Evolutionary conservation across 257 asterid species (phyloP), one percentile per base, ranked within the genome.

Genomic region (Echium plantagineum): DNA sequence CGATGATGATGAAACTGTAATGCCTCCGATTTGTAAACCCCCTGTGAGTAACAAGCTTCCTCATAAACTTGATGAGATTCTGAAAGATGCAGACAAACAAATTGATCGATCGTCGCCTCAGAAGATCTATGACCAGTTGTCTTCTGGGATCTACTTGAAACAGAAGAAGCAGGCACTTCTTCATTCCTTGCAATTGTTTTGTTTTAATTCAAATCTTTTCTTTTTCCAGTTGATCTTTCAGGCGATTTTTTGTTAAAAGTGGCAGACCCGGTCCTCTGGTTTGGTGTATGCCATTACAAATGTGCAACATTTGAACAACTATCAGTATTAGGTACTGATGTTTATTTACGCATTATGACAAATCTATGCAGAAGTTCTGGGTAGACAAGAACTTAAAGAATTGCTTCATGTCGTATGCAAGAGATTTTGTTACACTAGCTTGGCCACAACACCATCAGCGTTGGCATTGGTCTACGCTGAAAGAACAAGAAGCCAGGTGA

Each of bases 321-420:
- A n/a, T n/a, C n/a, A n/a, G n/a, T n/a, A n/a, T n/a, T n/a, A n/a
- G n/a, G n/a, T n/a, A n/a, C n/a, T 24, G 3, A 24, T 24, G 26
- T 24, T 24, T 24, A 24, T 24, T 24, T 1, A 24, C 5, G 7
- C 32, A 3, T 28, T 28, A 2, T 42, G 1, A 42, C 17, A 15
- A 4, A 42, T 42, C 17, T 10, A 52, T 73, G 80, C 88, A 86
- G 95, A 86, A 86, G 71, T 86, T 78, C 73, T 84, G 87, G 94
- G 78, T 86, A 24, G 91, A 81, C 49, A 75, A 69, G 80, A 80
- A 73, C 73, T 64, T 74, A 3, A 75, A 57, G 63, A 83, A 86
- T 79, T 78, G 89, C 75, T 86, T 90, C 82, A 71, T 77, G 74
- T 24, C 81, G 75, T 81, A 72, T 73, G 94, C 94, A 58, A 77